Base-by-base conservation (phyloP, 345 rosid species). In the Abelmoschus esculentus region DNA sequence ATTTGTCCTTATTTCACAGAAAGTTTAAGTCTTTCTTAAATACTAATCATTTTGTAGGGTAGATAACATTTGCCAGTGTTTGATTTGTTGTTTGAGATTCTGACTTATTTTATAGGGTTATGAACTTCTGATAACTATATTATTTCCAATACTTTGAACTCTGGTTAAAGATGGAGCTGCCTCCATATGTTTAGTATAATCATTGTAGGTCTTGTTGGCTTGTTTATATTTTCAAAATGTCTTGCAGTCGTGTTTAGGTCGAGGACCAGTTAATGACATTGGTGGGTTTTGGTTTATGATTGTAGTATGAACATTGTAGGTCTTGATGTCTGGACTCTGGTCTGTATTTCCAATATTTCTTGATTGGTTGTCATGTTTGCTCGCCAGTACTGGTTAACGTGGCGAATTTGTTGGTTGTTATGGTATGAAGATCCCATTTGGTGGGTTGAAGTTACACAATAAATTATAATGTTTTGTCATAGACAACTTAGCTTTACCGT, bases 61-160 rank as follows among this genome's bases (percentile, higher is more conserved):
- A 28, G 6, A n/a, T 3, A 61, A 53, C 63, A n/a, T 71, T 36
- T 70, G 54, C 15, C 55, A 14, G 18, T 47, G 38, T 15, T 47
- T 36, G 3, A 36, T n/a, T 36, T 56, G 11, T 50, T 34, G 26
- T 52, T 31, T n/a, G 10, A n/a, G 71, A 38, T 67, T 49, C 53
- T 49, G 15, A 1, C 52, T 3, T 49, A 49, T 49, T 0, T 49
- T 49, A 49, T 4, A 49, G 17, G 53, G 53, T 49, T 49, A 1
- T 49, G 49, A 13, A 46, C 50, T 46, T 49, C 17, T 49, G 53
- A 49, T 49, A 62, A 32, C 66, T 36, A 18, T 6, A 17, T 38
- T 7, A 60, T 60, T 62, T 38, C 47, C 49, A 3, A 61, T n/a
- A 7, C 66, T 61, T 61, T 61, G 65, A 60, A 61, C 46, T 34